Conservation (phyloP, 495 filamentous ascomycete genomes). For the Neurospora sublineolata region DNA sequence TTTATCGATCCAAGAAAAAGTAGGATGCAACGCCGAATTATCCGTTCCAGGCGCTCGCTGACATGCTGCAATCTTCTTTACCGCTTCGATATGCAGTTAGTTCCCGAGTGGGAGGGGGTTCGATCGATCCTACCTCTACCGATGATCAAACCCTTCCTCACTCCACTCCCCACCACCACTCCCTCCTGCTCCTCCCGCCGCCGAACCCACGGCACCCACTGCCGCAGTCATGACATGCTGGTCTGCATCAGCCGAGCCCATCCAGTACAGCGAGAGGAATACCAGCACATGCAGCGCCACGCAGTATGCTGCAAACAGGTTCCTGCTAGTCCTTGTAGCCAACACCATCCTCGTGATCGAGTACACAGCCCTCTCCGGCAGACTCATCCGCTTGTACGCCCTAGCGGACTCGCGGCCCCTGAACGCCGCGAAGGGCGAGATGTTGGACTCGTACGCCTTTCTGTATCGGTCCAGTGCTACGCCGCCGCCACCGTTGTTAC, state of each 20-base stretch:
- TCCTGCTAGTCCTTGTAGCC: conserved; percentile 79
- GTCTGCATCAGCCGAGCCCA: conserved; percentile 45
- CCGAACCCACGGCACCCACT: conserved; percentile 12
- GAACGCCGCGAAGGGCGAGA: conserved; percentile 93
- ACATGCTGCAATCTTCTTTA: not conserved
- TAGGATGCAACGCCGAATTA: not conserved
- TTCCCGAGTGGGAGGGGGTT: not conserved
- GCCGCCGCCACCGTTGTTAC: conserved; percentile 21
- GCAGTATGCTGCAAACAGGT: conserved; percentile 92
- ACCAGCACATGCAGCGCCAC: conserved; percentile 78
- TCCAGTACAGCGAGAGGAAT: conserved; percentile 75
- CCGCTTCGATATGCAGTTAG: not conserved
- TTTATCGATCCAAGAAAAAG: not conserved
- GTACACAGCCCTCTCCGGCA: conserved; percentile 83
- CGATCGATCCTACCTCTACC: conserved; percentile 14
- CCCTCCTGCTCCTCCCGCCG: conserved; percentile 7
- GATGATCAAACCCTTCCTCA: conserved; percentile 30
- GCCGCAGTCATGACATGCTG: conserved; percentile 15
- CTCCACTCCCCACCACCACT: conserved; percentile 19
- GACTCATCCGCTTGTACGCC: conserved; percentile 88
- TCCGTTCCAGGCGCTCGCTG: not conserved
- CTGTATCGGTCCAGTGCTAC: conserved; percentile 77
- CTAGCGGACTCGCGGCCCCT: conserved; percentile 79
- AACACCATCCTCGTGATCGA: conserved; percentile 84
- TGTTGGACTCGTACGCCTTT: conserved; percentile 85